Conservation (phyloP, 495 filamentous ascomycete species). For the Xylaria grammica region DNA sequence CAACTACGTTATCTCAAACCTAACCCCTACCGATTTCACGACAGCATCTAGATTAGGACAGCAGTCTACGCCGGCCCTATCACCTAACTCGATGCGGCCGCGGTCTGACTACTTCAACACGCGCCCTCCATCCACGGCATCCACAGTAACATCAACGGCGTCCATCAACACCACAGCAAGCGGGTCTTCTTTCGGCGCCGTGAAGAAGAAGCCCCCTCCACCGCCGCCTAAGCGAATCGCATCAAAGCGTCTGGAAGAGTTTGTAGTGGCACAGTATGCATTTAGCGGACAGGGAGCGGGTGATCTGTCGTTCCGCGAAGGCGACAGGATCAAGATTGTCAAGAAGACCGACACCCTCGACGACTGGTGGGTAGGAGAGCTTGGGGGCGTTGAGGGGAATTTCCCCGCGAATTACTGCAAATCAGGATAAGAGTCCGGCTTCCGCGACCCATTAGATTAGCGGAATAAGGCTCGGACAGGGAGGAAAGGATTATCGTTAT, state of each 20-base stretch:
- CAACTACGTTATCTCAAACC: constrained; percentile 32
- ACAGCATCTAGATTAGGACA: constrained; percentile 49
- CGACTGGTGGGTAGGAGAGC: constrained; percentile 96
- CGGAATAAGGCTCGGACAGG: not conserved
- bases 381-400: constrained; percentile 72
- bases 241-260: constrained; percentile 56
- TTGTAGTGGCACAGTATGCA: constrained; percentile 79
- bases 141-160: constrained; percentile 41
- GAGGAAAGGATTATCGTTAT: not conserved
- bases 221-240: constrained; percentile 63
- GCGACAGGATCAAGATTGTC: constrained; percentile 82
- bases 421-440: constrained; percentile 15
- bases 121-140: constrained; percentile 41
- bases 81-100: constrained; percentile 31
- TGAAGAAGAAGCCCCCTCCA: constrained; percentile 64
- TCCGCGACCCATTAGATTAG: not conserved
- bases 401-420: constrained; percentile 93
- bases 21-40: constrained; percentile 53
- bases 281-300: constrained; percentile 75
- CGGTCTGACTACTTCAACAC: constrained; percentile 60
- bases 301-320: constrained; percentile 82
- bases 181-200: constrained; percentile 31
- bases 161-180: constrained; percentile 36
- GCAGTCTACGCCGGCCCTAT: constrained; percentile 28
- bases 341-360: constrained; percentile 85